Percentiles rank a stretch among this genome's conserved stretches.
Conservation (phyloP, 306 rosid genomes). For the Canavalia gladiata region DNA sequence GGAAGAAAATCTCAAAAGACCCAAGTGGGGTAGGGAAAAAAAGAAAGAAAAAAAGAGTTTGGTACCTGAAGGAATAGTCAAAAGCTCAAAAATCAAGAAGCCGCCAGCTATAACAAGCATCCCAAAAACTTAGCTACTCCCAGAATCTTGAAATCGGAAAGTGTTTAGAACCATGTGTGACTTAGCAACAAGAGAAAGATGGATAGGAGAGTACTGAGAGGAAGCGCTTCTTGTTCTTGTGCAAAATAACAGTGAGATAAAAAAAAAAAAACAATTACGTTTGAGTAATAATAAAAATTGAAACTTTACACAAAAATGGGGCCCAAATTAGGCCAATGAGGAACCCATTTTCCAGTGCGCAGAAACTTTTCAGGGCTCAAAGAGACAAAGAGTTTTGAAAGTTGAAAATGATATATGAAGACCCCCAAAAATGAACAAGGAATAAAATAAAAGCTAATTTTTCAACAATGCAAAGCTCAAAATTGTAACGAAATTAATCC, state of each 20-base stretch:
- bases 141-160: constrained; percentile 13
- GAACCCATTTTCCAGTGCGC: constrained; percentile 40
- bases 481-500: neutral
- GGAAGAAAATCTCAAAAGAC: constrained; percentile 23
- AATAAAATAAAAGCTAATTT: neutral
- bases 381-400: constrained; percentile 31
- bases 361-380: constrained; percentile 46
- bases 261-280: neutral
- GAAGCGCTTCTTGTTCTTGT: neutral
- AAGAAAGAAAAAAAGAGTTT: constrained; percentile 27
- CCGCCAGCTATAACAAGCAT: constrained; percentile 49
- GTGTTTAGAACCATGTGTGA: constrained; percentile 9
- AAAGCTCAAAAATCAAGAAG: constrained; percentile 50
- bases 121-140: constrained; percentile 37
- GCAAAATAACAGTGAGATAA: neutral
- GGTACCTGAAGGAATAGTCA: constrained; percentile 60
- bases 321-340: constrained; percentile 57
- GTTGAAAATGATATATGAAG: constrained; percentile 22
- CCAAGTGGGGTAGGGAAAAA: constrained; percentile 31
- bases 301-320: constrained; percentile 51
- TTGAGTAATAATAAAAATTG: constrained; percentile 49
- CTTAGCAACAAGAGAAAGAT: neutral
- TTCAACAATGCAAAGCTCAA: neutral
- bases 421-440: neutral
- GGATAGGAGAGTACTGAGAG: neutral